Evolutionary conservation across 495 filamentous ascomycete species (phyloP).

Genomic region (Staphylotrichum tortipilum): DNA sequence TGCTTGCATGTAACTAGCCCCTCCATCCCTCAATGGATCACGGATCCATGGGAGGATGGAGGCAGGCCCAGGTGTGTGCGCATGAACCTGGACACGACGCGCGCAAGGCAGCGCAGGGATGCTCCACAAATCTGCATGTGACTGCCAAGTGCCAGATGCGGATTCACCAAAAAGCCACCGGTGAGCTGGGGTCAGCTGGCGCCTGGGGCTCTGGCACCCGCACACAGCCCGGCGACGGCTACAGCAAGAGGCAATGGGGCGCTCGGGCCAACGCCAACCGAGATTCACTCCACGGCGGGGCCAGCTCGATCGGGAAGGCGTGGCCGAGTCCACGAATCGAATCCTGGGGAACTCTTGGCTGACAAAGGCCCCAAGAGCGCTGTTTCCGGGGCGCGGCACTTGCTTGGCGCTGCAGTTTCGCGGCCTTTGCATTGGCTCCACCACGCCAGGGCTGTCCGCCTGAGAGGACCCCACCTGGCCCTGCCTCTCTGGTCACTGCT

Average conservation of each 20-base stretch:
- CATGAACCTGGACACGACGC: not conserved
- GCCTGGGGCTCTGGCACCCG: too few relatives aligned
- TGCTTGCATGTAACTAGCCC: not conserved
- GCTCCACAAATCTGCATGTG: conserved; percentile 2
- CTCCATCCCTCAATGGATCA: too few relatives aligned
- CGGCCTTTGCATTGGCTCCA: too few relatives aligned
- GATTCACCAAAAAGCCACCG: not conserved
- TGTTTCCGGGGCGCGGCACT: not conserved
- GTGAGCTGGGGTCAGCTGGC: not conserved
- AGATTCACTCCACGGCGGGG: conserved; percentile 1
- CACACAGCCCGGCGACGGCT: not conserved
- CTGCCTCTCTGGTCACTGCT: too few relatives aligned
- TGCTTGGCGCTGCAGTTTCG: not conserved
- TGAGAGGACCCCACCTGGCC: too few relatives aligned
- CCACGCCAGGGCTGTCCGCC: too few relatives aligned
- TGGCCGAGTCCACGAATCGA: conserved; percentile 14
- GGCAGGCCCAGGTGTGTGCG: too few relatives aligned
- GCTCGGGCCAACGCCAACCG: not conserved
- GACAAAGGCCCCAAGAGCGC: not conserved
- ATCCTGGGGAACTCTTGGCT: conserved; percentile 9
- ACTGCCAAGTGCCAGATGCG: conserved; percentile 2
- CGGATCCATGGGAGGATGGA: too few relatives aligned
- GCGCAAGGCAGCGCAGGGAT: not conserved
- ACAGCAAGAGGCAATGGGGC: too few relatives aligned
- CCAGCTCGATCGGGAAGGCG: conserved; percentile 6